These are phyloP conservation scores for Begonia fuchsioides DNA, from an alignment of 306 rosid genomes.

Conservation along the genomic window DNA sequence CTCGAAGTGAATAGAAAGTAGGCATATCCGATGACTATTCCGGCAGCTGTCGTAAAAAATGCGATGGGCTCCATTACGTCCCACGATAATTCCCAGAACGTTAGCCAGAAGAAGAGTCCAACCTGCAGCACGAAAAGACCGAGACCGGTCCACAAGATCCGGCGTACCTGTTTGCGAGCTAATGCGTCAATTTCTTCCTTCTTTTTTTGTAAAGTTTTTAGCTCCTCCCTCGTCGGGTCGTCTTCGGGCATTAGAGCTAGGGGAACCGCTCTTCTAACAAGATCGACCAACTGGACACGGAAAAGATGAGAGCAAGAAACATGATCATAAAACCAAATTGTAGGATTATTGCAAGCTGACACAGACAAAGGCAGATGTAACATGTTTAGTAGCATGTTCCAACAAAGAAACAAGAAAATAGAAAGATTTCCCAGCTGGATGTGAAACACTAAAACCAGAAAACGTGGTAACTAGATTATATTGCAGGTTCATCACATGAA, in stretches of 20 bases:
- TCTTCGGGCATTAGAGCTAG: slow-evolving; percentile 39
- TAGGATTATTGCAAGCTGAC: too few relatives aligned
- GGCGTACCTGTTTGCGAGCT: slow-evolving; percentile 68
- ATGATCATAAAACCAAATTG: too few relatives aligned
- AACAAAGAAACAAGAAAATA: too few relatives aligned
- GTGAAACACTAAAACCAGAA: too few relatives aligned
- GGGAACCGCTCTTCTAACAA: slow-evolving; percentile 70
- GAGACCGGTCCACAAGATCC: slow-evolving; percentile 63
- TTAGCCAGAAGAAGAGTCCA: slow-evolving; percentile 67
- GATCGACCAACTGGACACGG: slow-evolving; percentile 51
- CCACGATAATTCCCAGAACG: slow-evolving; percentile 99
- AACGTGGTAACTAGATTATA: too few relatives aligned
- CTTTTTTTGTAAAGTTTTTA: slow-evolving; percentile 35
- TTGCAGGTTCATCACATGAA: too few relatives aligned
- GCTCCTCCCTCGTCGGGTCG: slow-evolving; percentile 48
- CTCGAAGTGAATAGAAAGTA: slow-evolving; percentile 86
- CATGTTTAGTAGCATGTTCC: too few relatives aligned
- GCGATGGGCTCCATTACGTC: slow-evolving; percentile 95
- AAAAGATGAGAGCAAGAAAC: neutral
- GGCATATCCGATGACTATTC: slow-evolving; percentile 76
- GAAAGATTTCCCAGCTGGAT: too few relatives aligned
- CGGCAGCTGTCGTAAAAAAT: slow-evolving; percentile 52
- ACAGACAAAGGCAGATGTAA: too few relatives aligned
- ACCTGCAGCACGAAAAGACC: slow-evolving; percentile 31
- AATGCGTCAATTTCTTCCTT: slow-evolving; percentile 56